Evolutionary conservation across 2,329 filamentous ascomycete genomes (phyloP).

Genomic region (Coniochaeta sp.): DNA sequence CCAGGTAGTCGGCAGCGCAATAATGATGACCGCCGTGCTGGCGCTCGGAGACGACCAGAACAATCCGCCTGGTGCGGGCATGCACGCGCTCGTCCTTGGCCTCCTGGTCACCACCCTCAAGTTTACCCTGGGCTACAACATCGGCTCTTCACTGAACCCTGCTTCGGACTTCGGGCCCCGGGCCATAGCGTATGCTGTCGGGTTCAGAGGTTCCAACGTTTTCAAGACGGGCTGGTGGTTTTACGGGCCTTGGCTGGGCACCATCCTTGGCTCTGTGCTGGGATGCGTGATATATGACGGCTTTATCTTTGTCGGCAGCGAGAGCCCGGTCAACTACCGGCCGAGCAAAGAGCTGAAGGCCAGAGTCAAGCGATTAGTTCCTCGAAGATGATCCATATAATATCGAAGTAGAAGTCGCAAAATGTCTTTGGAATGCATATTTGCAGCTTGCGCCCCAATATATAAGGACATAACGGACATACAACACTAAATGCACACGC

Average conservation of each 20-base stretch:
- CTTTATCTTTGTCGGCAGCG: slow-evolving; percentile 21
- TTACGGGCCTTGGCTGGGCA: slow-evolving; percentile 21
- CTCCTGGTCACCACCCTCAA: slow-evolving; percentile 26
- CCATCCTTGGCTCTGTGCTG: slow-evolving; percentile 17
- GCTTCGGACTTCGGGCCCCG: slow-evolving; percentile 28
- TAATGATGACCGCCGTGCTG: slow-evolving; percentile 28
- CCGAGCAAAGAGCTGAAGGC: not conserved
- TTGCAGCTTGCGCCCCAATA: too few species aligned
- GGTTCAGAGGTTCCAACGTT: slow-evolving; percentile 18
- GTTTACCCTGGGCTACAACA: slow-evolving; percentile 28
- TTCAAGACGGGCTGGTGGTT: slow-evolving; percentile 24
- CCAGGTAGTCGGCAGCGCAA: slow-evolving; percentile 25
- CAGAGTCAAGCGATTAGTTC: not conserved
- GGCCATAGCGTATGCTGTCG: slow-evolving; percentile 21
- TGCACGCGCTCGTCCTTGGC: slow-evolving; percentile 27
- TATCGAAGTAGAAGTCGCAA: too few species aligned
- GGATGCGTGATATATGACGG: slow-evolving; percentile 22
- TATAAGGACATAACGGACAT: too few species aligned
- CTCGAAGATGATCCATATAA: too few species aligned
- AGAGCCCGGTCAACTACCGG: slow-evolving; percentile 19
- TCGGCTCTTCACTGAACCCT: slow-evolving; percentile 27
- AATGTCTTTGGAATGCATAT: too few species aligned
- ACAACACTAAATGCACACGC: too few species aligned
- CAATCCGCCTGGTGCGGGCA: slow-evolving; percentile 27
- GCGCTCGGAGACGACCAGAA: slow-evolving; percentile 29